Base-by-base conservation (phyloP, 495 filamentous ascomycete genomes). In the Penicillium subrubescens region DNA sequence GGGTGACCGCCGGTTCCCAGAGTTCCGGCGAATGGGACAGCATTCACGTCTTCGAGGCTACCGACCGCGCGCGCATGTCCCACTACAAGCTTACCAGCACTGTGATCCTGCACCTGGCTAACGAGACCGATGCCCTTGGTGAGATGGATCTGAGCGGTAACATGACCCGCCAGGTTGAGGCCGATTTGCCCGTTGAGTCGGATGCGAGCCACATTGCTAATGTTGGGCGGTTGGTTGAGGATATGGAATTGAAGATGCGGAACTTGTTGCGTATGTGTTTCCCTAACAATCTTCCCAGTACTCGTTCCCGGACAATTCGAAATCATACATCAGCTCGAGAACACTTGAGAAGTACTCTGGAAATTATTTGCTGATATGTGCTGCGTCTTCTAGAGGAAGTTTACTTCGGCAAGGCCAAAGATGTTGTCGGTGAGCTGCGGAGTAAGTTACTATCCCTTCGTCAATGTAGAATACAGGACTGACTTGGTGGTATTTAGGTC, bases 181-280 rank as follows among this genome's bases (percentile, higher is more conserved):
- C 88, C 67, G 94, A 97, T 78, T 77, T 97, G 76, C 87, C 91
- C 6, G 91, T 97, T 15, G 91, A 94, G 62, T 92, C 89, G 67
- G 96, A 99, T 78, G 88, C 88, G 52, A 92, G 91, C 77, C 95
- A 99, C 80, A 93, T 99, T 65, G 91, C 91, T 55, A 99, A 99
- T 75, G 92, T 98, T 65, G 95, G 95, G 44, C 84, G 88, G 76
- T 82, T 99, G 71, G 94, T 99, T 52, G 95, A 99, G 82, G 96
- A 99, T 81, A 97, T 99, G 94, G 95, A 99, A 62, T 84, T 97
- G 75, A 97, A 97, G 86, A 99, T 99, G 96, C 88, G 95, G 78
- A 99, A 98, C 75, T 77, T 98, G 77, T 82, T 99, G 74, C 96
- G 86, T 88, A 79, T 55, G 85, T 80, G 60, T 41, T 37, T 33